Percentiles rank a stretch among this genome's conserved stretches.
These are phyloP conservation scores for Dryadomyces sulphureus DNA, from an alignment of 2,329 filamentous ascomycete species.

Conservation along the genomic window DNA sequence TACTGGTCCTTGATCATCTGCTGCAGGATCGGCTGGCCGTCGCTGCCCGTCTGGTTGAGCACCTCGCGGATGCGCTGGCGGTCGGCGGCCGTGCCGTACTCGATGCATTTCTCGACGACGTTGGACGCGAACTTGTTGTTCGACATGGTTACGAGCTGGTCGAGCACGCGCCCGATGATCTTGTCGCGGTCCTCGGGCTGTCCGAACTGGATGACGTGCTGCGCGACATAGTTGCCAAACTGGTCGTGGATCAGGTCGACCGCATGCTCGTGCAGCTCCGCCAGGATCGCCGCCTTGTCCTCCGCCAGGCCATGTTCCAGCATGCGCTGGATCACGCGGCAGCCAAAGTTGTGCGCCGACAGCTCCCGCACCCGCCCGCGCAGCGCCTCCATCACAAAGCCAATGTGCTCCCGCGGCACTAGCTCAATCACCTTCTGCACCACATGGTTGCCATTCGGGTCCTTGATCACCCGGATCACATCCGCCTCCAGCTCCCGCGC, in stretches of 20 bases:
- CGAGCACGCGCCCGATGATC: slow-evolving; percentile 61
- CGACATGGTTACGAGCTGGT: slow-evolving; percentile 58
- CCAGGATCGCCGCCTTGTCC: slow-evolving; percentile 58
- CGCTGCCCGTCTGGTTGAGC: slow-evolving; percentile 42
- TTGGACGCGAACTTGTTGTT: slow-evolving; percentile 97
- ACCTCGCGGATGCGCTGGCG: slow-evolving; percentile 52
- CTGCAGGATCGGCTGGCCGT: slow-evolving; percentile 56
- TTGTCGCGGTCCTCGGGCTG: slow-evolving; percentile 54
- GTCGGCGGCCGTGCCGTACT: slow-evolving; percentile 54
- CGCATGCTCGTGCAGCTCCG: slow-evolving; percentile 63
- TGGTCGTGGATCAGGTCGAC: slow-evolving; percentile 65
- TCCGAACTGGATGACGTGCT: slow-evolving; percentile 77
- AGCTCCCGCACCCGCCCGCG: slow-evolving; percentile 58
- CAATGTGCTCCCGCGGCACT: slow-evolving; percentile 62
- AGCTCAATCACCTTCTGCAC: slow-evolving; percentile 85
- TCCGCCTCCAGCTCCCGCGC: slow-evolving; percentile 61
- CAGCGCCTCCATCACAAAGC: slow-evolving; percentile 74
- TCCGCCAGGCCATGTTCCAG: slow-evolving; percentile 65
- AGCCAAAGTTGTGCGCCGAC: slow-evolving; percentile 71
- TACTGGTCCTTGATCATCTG: slow-evolving; percentile 78
- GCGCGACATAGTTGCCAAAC: slow-evolving; percentile 92
- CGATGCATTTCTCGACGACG: slow-evolving; percentile 86
- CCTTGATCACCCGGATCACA: slow-evolving; percentile 63
- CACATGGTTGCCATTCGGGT: slow-evolving; percentile 92
- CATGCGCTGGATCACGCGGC: slow-evolving; percentile 84